A percentile compares a stretch with the other conserved stretches of the same genome.
These are phyloP conservation scores for Alternaria incomplexa DNA, from an alignment of 2,329 filamentous ascomycete species.

Conservation along the genomic window DNA sequence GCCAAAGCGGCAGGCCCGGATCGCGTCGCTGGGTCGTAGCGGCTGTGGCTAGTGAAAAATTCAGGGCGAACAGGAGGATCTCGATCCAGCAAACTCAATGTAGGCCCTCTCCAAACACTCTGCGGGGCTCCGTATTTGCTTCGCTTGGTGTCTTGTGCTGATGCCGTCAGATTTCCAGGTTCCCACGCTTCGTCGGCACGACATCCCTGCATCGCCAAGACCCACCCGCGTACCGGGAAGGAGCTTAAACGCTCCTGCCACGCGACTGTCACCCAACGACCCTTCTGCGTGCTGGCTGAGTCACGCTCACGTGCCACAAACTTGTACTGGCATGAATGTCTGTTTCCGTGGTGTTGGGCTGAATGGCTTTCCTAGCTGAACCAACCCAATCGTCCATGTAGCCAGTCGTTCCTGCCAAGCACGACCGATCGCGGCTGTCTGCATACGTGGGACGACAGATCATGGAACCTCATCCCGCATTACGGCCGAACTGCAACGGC, in stretches of 20 bases:
- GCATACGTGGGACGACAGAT: neutral
- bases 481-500: neutral
- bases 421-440: neutral
- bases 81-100: neutral
- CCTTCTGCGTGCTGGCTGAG: neutral
- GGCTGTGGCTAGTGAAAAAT: neutral
- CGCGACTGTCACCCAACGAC: neutral
- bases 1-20: slow-evolving; percentile 19
- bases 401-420: neutral
- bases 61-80: neutral
- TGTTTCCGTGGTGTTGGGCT: neutral
- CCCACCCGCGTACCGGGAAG: slow-evolving; percentile 8
- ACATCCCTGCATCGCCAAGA: slow-evolving; percentile 15
- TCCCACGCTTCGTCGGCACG: slow-evolving; percentile 16
- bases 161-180: slow-evolving; percentile 26
- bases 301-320: neutral
- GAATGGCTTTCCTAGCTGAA: neutral
- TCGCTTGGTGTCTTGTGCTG: slow-evolving; percentile 2
- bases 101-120: neutral
- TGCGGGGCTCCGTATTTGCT: slow-evolving; percentile 9
- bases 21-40: slow-evolving; percentile 5
- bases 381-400: neutral
- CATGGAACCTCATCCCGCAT: neutral
- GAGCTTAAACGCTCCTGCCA: slow-evolving; percentile 4
- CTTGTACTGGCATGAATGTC: neutral